phyloP scores from a whole-genome alignment of 768 basidiomycete species.

The Naganishia vaughanmartiniae region DNA sequence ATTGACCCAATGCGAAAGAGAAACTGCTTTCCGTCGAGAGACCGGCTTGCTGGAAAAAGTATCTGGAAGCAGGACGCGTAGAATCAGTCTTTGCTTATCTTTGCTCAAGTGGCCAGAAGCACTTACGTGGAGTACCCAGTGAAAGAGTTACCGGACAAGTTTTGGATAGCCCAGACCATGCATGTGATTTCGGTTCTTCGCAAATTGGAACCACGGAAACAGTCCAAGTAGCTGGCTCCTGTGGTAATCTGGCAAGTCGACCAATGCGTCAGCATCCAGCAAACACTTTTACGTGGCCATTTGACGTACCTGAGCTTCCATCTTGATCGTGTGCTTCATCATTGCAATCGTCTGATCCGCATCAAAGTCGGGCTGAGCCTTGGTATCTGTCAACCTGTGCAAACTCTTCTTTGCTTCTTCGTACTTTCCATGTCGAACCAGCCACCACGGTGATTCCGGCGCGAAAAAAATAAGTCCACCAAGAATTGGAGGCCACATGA shows the following conservation, averaged over 20 bases:
- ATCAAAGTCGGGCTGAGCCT: slow-evolving; percentile 34
- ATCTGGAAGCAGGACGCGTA: slow-evolving; percentile 31
- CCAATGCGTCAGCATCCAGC: too few species aligned
- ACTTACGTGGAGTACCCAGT: slow-evolving; percentile 28
- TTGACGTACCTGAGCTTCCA: slow-evolving; percentile 32
- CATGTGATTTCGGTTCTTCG: slow-evolving; percentile 43
- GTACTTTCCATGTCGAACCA: slow-evolving; percentile 43
- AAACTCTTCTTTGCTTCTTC: slow-evolving; percentile 37
- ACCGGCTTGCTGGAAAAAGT: slow-evolving; percentile 45
- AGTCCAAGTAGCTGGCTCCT: slow-evolving; percentile 37
- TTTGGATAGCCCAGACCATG: slow-evolving; percentile 44
- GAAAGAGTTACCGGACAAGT: slow-evolving; percentile 41
- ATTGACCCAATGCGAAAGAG: slow-evolving; percentile 40
- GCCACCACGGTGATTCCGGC: slow-evolving; percentile 49
- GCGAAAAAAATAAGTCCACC: slow-evolving; percentile 39
- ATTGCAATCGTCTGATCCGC: slow-evolving; percentile 41
- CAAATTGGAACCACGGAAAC: slow-evolving; percentile 43
- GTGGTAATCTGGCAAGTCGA: slow-evolving; percentile 35
- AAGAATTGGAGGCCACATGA: slow-evolving; percentile 43
- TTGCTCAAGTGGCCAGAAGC: background rate
- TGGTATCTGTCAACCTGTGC: slow-evolving; percentile 22
- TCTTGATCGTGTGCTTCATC: slow-evolving; percentile 45
- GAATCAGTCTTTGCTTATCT: background rate
- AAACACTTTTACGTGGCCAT: too few species aligned
- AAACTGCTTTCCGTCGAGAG: slow-evolving; percentile 34